Base-by-base conservation (phyloP, 768 basidiomycete genomes). In the Kondoa subrosea region DNA sequence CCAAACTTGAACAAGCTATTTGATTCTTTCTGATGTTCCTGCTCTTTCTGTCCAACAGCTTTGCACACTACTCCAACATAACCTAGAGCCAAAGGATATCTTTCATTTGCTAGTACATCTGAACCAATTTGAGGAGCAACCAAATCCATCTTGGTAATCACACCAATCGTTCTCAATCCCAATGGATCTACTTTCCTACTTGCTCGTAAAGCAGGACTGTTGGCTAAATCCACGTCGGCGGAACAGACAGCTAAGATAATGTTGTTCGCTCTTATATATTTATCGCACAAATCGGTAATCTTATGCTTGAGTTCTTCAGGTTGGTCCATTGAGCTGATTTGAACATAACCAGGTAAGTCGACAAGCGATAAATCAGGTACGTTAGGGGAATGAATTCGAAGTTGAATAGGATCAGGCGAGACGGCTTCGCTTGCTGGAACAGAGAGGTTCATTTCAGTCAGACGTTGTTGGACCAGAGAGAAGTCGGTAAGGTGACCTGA, bases 231-330 rank as follows among this genome's bases (percentile, higher is more conserved):
- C 66, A 99, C 95, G 76, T 99, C 92, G 4, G 95, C 95, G 4
- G 95, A 89, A 76, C 95, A 99, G 21, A 99, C 89, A 2, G 95
- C 93, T n/a, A 99, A 83, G 73, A 97, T 87, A 77, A 99, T 91
- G 77, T 99, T 99, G n/a, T 95, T 93, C 76, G 96, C 91, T n/a
- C 89, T 85, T 73, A 99, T 99, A 77, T 99, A 99, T 76, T 86
- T 89, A 67, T 96, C 95, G 78, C 95, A 97, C 0, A 99, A 80
- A 8, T 76, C 73, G 0, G 87, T 80, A 70, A 99, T 93, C 77
- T 96, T 93, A 74, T 93, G 90, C 76, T 90, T 95, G 69, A 99
- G 82, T 25, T 82, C 81, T 71, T 96, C 92, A 0, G 95, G 95
- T 76, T 99, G 95, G 79, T 99, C 93, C 79, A 96, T 79, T 58